Base-by-base conservation (phyloP, 2,329 filamentous ascomycete genomes). In the Epichloe glyceriae region DNA sequence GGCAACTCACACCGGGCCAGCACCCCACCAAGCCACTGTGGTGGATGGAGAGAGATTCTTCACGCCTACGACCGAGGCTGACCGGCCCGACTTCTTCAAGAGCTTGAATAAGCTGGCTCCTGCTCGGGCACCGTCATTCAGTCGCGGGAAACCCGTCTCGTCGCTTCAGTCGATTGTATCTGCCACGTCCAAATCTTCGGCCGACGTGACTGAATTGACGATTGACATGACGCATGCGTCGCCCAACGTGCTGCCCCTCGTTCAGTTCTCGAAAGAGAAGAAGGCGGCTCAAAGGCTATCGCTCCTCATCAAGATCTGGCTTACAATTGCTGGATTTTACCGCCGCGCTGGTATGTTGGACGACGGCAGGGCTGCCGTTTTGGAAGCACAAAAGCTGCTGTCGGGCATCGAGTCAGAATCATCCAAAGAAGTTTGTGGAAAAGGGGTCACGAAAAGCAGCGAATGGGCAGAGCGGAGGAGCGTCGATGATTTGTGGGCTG, bases 291-390 rank as follows among this genome's bases (percentile, higher is more conserved):
- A 74, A 49, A 72, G 76, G 43, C 70, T 67, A 34, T 69, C 70
- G 6, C 70, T 81, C 11, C 64, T 98, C 15, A 72, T 89, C 19
- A 85, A 84, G 56, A 82, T 96, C 34, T 98, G 93, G 93, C 73
- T 96, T 8, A 85, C 93, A 62, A 88, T 96, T 54, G 85, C 88
- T 2, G 85, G 85, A 0, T 83, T 97, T 56, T 98, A 97, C 63
- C 80, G 88, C 30, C 80, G 88, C 49, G 88, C 91, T 7, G 79
- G 78, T 8, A 81, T 94, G 71, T 80, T 81, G 50, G 84, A 90
- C 19, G 91, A 97, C 63, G 82, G 86, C 12, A 80, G 79, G 58
- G 86, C 83, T 49, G 88, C 91, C 6, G 79, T 90, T 30, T 76
- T 81, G 11, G 93, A 97, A 71, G 93, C 91, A 1, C 75, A 81